Conservation (phyloP, 2,329 filamentous ascomycete species). For the Pseudocercospora macadamiae region DNA sequence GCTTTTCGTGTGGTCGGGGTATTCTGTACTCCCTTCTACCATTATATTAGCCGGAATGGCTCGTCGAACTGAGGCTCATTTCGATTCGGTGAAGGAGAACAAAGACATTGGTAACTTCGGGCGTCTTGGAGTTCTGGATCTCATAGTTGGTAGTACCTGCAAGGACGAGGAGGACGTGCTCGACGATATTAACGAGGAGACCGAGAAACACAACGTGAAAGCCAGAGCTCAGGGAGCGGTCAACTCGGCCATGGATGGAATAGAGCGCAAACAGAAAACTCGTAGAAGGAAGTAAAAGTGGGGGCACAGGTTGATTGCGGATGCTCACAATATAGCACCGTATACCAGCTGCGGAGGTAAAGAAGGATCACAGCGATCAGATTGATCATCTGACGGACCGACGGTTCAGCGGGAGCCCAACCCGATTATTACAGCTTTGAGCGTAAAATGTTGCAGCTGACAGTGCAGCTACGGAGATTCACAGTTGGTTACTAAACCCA, state of each 20-base stretch:
- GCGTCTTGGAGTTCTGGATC: constrained; percentile 62
- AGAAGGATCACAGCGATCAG: not conserved
- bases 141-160: constrained; percentile 58
- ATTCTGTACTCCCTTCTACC: constrained; percentile 61
- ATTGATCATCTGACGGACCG: not conserved
- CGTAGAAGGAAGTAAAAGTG: constrained; percentile 11
- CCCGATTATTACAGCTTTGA: not conserved
- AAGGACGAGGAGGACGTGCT: constrained; percentile 55
- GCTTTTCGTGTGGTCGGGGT: constrained; percentile 68
- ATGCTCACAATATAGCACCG: not conserved
- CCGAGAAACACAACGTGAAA: constrained; percentile 58
- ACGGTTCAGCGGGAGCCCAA: not conserved
- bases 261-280: constrained; percentile 20
- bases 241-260: constrained; percentile 16
- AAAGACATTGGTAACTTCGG: constrained; percentile 42
- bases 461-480: not conserved
- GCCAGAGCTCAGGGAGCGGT: constrained; percentile 44
- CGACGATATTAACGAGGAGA: constrained; percentile 59
- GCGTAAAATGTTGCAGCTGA: not conserved
- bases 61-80: constrained; percentile 61
- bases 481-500: not conserved
- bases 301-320: not conserved
- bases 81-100: constrained; percentile 42
- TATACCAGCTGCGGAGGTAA: not conserved
- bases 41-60: constrained; percentile 63